Evolutionary conservation across 768 basidiomycete genomes (phyloP).

Genomic region (Calocera cornea): DNA sequence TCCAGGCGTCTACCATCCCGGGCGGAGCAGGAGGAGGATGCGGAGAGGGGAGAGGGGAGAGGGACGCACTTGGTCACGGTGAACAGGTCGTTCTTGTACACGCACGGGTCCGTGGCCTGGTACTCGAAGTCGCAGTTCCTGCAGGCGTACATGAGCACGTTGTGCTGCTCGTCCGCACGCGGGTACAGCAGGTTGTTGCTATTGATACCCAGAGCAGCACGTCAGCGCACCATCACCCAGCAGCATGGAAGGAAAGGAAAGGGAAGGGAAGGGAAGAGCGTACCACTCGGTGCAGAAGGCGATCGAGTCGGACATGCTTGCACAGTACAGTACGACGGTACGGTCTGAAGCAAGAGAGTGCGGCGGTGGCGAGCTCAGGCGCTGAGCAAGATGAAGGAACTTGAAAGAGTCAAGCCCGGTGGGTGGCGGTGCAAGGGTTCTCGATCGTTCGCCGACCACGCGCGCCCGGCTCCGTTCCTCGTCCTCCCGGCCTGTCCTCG

Average conservation of each 20-base stretch:
- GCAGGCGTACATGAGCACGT: constrained; percentile 80
- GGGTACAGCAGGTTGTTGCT: constrained; percentile 89
- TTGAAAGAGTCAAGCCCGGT: neutral
- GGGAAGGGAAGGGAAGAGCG: constrained; percentile 3
- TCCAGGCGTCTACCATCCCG: neutral
- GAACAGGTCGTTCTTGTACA: constrained; percentile 85
- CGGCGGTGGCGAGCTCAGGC: neutral
- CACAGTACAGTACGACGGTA: neutral
- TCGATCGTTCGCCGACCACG: neutral
- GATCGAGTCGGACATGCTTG: constrained; percentile 33
- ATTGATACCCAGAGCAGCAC: neutral
- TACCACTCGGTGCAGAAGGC: constrained; percentile 78
- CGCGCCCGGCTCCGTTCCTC: too few relatives aligned
- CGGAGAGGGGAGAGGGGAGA: too few relatives aligned
- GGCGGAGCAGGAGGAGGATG: too few relatives aligned
- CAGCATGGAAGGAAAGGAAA: neutral
- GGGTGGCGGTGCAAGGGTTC: constrained; percentile 4
- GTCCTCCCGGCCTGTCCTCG: too few relatives aligned
- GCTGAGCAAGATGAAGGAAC: neutral
- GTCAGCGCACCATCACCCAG: neutral
- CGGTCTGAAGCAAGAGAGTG: neutral
- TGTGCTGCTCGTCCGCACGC: constrained; percentile 63
- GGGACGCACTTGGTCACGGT: constrained; percentile 73
- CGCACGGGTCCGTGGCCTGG: constrained; percentile 72
- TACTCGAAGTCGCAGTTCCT: constrained; percentile 82